phyloP scores from a whole-genome alignment of 139 green algal genomes.

The Eudorina sp. region DNA sequence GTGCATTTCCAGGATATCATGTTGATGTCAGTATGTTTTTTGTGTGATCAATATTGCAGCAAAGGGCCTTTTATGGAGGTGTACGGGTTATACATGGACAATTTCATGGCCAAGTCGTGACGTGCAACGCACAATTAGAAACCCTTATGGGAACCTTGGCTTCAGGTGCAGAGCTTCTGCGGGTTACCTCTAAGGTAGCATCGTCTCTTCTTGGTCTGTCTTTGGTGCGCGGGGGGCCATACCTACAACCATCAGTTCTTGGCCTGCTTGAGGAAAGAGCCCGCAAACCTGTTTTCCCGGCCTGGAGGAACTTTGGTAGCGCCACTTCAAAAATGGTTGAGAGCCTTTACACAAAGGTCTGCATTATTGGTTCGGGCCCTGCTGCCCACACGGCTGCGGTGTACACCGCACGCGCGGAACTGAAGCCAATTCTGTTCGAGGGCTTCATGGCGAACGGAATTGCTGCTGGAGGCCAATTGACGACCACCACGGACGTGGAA shows the following conservation, averaged over 20 bases:
- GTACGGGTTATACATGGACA: no score
- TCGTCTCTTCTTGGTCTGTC: not conserved
- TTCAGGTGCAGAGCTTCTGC: not conserved
- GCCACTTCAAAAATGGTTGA: slow-evolving; percentile 36
- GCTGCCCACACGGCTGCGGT: slow-evolving; percentile 90
- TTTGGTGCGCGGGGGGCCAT: not conserved
- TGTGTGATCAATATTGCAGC: no score
- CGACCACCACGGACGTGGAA: slow-evolving; percentile 87
- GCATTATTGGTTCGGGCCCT: slow-evolving; percentile 89
- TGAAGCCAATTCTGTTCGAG: slow-evolving; percentile 88
- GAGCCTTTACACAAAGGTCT: slow-evolving; percentile 73
- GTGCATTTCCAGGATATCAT: no score
- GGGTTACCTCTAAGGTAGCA: not conserved
- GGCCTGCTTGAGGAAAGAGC: not conserved
- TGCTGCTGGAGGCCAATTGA: slow-evolving; percentile 84
- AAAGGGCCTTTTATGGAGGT: no score
- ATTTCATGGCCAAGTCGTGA: no score
- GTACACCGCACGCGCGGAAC: slow-evolving; percentile 81
- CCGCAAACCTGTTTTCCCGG: not conserved
- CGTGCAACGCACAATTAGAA: not conserved
- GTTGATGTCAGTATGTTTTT: no score
- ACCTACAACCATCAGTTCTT: not conserved
- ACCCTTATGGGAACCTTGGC: no score
- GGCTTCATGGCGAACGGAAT: slow-evolving; percentile 83
- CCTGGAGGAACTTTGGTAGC: not conserved